Base-by-base conservation (phyloP, 257 asterid species). In the Forsythia viridissima region DNA sequence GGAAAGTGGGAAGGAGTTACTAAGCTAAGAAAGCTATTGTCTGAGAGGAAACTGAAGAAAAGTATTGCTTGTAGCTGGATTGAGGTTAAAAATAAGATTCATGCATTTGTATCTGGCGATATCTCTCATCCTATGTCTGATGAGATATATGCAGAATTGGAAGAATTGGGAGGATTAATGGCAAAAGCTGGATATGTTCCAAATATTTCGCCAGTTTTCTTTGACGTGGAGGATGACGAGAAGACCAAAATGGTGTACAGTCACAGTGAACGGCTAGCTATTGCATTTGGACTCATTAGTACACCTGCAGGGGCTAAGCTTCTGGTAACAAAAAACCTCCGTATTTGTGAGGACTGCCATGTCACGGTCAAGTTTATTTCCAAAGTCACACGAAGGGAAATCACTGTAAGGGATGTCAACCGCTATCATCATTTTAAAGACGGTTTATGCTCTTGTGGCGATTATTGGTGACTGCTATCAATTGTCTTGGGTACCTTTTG, bases 311-410 rank as follows among this genome's bases (percentile, higher is more conserved):
- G 90, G 73, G 85, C 87, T 16, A 88, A 82, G 79, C 87, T 90
- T 75, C 79, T 87, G 52, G 75, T 90, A 39, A 84, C 90, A 3
- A 90, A 90, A 79, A 90, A 90, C 67, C 84, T 90, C 20, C 88
- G 91, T 20, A 82, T 87, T 57, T 90, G 95, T 42, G 92, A 90
- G 90, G 95, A 90, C 72, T 90, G 92, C 76, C 95, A 88, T 80
- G 91, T 78, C 37, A 91, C 84, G 2, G 73, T 88, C 71, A 90
- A 87, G 85, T 72, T 87, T 40, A 84, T 90, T 37, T 89, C 95
- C 0, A 84, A 77, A 61, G 77, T 87, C 51, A 89, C 91, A 20
- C 65, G 44, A 46, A 84, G 95, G 83, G 90, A 87, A 75, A 89
- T 90, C 72, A 77, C 77, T 21, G 61, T 90, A 34, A 87, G 95